A percentile compares a stretch with the other conserved stretches of the same genome.
phyloP scores from a whole-genome alignment of 495 filamentous ascomycete genomes.

The Paragyromitra xinjiangensis region DNA sequence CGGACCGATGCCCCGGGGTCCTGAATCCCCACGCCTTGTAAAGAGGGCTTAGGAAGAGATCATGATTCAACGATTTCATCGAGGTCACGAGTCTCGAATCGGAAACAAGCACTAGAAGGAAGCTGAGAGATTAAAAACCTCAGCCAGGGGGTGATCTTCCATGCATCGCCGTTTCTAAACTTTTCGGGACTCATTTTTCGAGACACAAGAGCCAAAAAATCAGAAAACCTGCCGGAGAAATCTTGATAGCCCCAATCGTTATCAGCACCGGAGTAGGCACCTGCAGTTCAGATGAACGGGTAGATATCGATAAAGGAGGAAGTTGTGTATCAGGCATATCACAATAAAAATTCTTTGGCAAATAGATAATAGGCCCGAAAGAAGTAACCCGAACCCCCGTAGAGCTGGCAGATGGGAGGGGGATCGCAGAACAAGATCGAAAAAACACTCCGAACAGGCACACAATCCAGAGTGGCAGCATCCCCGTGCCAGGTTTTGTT shows the following conservation, averaged over 20 bases:
- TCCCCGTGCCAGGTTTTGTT: slow-evolving; percentile 22
- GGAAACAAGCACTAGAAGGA: neutral
- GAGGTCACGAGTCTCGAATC: slow-evolving; percentile 14
- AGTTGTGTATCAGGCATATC: slow-evolving; percentile 12
- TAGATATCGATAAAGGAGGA: slow-evolving; percentile 44
- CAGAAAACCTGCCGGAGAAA: slow-evolving; percentile 6
- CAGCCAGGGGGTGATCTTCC: neutral
- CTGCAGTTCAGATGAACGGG: slow-evolving; percentile 33
- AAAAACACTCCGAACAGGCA: slow-evolving; percentile 17
- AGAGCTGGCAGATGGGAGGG: slow-evolving; percentile 14
- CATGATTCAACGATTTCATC: slow-evolving; percentile 13
- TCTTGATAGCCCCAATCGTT: slow-evolving; percentile 18
- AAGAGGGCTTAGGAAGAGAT: slow-evolving; percentile 1
- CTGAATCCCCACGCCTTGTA: slow-evolving; percentile 1
- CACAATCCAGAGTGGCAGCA: slow-evolving; percentile 15
- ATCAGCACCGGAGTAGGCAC: slow-evolving; percentile 3
- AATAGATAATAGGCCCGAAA: slow-evolving; percentile 19
- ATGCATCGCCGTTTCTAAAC: neutral
- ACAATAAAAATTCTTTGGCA: slow-evolving; percentile 13
- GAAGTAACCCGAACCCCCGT: slow-evolving; percentile 27
- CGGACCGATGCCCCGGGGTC: slow-evolving; percentile 17
- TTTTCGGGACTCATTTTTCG: slow-evolving; percentile 8
- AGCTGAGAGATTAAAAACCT: slow-evolving; percentile 13
- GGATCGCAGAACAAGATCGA: slow-evolving; percentile 34
- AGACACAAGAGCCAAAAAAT: slow-evolving; percentile 12